Evolutionary conservation across 257 asterid genomes (phyloP).

Genomic region (Solanum chaucha): DNA sequence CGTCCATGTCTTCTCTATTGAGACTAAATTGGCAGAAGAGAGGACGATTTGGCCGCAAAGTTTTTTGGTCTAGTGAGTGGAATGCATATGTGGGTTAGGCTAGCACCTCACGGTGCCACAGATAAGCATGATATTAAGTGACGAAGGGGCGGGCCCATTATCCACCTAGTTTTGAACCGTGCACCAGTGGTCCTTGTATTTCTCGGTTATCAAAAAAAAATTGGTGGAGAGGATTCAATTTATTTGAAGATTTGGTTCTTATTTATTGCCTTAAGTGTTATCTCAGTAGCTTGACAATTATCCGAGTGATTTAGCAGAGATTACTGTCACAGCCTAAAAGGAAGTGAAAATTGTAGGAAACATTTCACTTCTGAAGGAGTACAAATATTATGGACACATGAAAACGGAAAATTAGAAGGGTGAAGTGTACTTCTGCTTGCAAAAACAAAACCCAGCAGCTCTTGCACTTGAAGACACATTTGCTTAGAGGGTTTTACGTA

Average conservation of each 20-base stretch:
- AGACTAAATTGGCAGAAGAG: background rate
- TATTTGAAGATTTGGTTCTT: background rate
- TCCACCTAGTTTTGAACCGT: background rate
- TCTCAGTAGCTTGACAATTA: background rate
- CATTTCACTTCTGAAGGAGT: background rate
- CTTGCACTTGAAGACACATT: background rate
- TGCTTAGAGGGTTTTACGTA: background rate
- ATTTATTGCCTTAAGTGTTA: background rate
- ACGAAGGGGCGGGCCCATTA: background rate
- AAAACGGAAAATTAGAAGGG: background rate
- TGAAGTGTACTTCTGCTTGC: background rate
- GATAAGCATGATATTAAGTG: background rate
- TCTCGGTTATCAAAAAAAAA: background rate
- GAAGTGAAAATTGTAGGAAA: background rate
- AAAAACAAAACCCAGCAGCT: background rate
- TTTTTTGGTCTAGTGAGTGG: background rate
- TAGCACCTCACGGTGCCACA: background rate
- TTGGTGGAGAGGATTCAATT: background rate
- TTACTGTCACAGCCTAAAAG: background rate
- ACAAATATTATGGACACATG: background rate
- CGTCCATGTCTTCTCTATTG: background rate
- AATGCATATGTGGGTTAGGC: background rate
- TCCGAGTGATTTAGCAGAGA: background rate
- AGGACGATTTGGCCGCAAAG: background rate
- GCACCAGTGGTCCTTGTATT: background rate